These are phyloP conservation scores for Podila epicladia DNA, from an alignment of 192 early-diverging fungal genomes.

Conservation along the genomic window DNA sequence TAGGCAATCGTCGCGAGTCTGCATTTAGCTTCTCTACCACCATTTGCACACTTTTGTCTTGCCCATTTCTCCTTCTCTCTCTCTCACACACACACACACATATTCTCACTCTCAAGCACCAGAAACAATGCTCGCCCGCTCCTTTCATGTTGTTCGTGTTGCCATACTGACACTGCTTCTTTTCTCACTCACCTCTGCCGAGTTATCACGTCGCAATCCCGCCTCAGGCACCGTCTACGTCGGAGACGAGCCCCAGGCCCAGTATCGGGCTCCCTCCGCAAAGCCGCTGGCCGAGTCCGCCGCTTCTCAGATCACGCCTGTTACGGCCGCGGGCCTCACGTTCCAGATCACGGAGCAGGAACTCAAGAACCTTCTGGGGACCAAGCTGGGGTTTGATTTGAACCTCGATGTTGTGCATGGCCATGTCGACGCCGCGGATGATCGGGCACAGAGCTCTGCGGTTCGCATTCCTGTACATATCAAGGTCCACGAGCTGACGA, in stretches of 20 bases:
- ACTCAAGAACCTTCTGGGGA: constrained; percentile 8
- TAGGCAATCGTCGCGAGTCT: no score
- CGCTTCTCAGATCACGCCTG: no score
- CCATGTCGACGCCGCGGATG: neutral
- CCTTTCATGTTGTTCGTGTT: neutral
- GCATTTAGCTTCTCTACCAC: no score
- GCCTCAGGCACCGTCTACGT: neutral
- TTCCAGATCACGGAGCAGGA: neutral
- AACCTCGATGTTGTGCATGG: neutral
- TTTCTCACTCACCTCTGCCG: neutral
- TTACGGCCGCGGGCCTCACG: neutral
- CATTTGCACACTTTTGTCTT: no score
- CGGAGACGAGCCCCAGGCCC: no score
- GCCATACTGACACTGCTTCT: neutral
- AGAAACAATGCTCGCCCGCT: neutral
- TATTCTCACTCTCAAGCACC: no score
- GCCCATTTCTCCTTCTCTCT: no score
- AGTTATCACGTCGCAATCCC: neutral
- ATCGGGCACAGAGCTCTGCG: neutral
- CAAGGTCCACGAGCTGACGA: constrained; percentile 12
- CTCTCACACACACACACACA: no score
- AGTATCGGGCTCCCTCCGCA: no score
- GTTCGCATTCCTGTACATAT: constrained; percentile 30
- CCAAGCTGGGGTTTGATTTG: constrained; percentile 13
- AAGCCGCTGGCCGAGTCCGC: no score